Conservation (phyloP, 768 basidiomycete species). For the Scleroderma bovista region DNA sequence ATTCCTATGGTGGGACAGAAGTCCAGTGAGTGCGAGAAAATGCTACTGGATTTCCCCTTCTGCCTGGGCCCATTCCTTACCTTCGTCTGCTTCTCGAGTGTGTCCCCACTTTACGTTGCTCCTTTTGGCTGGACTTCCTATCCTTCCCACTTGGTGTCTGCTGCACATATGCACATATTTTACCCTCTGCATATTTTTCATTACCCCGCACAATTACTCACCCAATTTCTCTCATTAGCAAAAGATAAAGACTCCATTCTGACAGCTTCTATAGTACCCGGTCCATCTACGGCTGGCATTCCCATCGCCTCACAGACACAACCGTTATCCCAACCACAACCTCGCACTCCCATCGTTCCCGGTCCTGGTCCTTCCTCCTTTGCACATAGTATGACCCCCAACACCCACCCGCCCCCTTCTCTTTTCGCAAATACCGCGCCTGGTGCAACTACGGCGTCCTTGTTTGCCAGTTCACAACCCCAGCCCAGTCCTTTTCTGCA, state of each 20-base stretch:
- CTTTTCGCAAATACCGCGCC: conserved; percentile 14
- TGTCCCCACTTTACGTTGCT: not conserved
- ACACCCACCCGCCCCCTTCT: conserved; percentile 26
- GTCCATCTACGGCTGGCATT: conserved; percentile 7
- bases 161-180: too few relatives aligned
- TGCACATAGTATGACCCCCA: conserved; percentile 26
- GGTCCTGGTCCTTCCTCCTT: conserved; percentile 7
- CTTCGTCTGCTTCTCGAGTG: not conserved
- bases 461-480: conserved; percentile 21
- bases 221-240: conserved; percentile 5
- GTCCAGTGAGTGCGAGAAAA: not conserved
- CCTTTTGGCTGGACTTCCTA: not conserved
- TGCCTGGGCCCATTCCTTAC: not conserved
- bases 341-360: conserved; percentile 16
- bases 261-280: conserved; percentile 8
- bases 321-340: conserved; percentile 1
- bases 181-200: not conserved
- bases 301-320: conserved; percentile 3
- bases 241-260: conserved; percentile 17
- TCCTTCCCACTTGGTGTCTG: not conserved
- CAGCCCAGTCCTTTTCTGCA: conserved; percentile 27
- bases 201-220: not conserved
- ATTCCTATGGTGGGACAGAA: not conserved
- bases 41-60: not conserved
- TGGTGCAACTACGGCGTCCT: conserved; percentile 9